phyloP scores from a whole-genome alignment of 176 grass and related monocot species.

The Lolium multiflorum region DNA sequence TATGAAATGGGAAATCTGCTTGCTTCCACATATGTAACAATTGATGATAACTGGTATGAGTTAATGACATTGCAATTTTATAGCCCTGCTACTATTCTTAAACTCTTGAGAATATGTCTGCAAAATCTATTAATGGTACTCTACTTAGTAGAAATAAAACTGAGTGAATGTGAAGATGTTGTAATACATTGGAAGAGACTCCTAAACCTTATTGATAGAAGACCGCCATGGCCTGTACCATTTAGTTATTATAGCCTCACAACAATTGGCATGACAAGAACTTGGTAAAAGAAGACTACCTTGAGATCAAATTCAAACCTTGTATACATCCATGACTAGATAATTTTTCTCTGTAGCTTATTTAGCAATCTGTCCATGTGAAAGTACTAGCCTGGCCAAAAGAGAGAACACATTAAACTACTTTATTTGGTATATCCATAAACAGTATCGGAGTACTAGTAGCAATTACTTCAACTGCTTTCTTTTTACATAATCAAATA shows the following conservation, averaged over 20 bases:
- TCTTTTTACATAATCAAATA: constrained; percentile 9
- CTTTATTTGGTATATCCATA: constrained; percentile 7
- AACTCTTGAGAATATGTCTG: constrained; percentile 12
- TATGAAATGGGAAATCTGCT: neutral
- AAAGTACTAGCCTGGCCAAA: neutral
- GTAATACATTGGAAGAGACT: neutral
- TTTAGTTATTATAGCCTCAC: neutral
- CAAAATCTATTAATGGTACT: constrained; percentile 14
- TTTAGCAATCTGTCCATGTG: neutral
- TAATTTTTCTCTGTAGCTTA: neutral
- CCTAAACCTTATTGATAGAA: neutral
- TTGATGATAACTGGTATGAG: neutral
- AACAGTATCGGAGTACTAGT: neutral
- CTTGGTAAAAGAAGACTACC: neutral
- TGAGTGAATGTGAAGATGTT: neutral
- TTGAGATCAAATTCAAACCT: neutral
- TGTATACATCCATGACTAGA: neutral
- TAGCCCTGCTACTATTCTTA: constrained; percentile 13
- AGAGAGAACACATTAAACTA: neutral
- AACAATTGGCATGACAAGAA: neutral
- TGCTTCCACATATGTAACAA: neutral
- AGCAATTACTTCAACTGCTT: neutral
- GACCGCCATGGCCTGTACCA: neutral
- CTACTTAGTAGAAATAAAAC: neutral
- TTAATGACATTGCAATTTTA: neutral